These are phyloP conservation scores for Sarocladium brachiariae DNA, from an alignment of 2,329 filamentous ascomycete genomes.

Conservation along the genomic window DNA sequence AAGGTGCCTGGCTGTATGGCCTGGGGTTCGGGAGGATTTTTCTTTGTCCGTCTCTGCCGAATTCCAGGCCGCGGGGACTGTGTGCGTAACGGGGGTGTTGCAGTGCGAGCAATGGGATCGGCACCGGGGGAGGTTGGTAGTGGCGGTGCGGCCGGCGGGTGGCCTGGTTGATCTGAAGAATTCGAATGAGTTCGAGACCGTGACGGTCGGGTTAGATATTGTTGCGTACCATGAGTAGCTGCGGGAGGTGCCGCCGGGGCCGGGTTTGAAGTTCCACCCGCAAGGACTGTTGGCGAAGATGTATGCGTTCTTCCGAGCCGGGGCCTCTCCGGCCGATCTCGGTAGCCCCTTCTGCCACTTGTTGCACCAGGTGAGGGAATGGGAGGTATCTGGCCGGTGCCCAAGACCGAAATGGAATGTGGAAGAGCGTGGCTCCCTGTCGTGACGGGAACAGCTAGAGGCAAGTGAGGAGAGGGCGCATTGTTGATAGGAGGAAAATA, in stretches of 20 bases:
- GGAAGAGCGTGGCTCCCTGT: constrained; percentile 24
- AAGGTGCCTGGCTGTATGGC: constrained; percentile 45
- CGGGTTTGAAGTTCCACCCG: constrained; percentile 37
- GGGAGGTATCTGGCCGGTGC: constrained; percentile 70
- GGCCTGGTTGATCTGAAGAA: constrained; percentile 45
- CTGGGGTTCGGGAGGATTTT: constrained; percentile 18
- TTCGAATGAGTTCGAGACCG: constrained; percentile 53
- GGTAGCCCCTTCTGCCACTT: constrained; percentile 46
- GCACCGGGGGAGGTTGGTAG: constrained; percentile 46
- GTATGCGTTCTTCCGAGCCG: constrained; percentile 66
- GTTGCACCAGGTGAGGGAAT: constrained; percentile 76
- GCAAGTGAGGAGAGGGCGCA: constrained; percentile 31
- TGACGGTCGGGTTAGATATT: constrained; percentile 31
- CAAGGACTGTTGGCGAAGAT: constrained; percentile 67
- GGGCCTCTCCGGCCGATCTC: constrained; percentile 52
- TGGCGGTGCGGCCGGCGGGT: constrained; percentile 42
- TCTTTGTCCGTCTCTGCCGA: constrained; percentile 36
- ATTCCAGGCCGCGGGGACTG: constrained; percentile 30
- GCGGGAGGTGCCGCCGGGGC: constrained; percentile 24
- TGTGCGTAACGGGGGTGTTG: constrained; percentile 42
- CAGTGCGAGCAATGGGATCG: constrained; percentile 39
- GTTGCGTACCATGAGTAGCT: constrained; percentile 27
- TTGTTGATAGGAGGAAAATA: constrained; percentile 69
- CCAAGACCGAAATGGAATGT: constrained; percentile 73
- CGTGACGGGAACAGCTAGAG: constrained; percentile 30